These are phyloP conservation scores for Wickerhamomyces kurtzmanii DNA, from an alignment of 805 yeast genomes.

Conservation along the genomic window DNA sequence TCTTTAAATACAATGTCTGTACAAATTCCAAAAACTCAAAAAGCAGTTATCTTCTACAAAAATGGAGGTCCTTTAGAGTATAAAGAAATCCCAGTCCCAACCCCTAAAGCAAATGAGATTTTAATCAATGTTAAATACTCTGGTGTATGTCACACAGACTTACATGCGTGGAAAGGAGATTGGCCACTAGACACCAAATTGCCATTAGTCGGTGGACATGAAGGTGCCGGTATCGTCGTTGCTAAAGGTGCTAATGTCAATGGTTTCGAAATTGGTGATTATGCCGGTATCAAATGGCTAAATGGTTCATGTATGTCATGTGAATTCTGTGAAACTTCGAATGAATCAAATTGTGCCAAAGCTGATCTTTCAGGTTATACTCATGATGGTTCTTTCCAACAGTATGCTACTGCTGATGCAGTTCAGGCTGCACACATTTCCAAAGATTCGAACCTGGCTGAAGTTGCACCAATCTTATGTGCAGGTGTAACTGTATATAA, in stretches of 20 bases:
- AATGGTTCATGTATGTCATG: slow-evolving; percentile 58
- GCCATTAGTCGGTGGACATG: slow-evolving; percentile 66
- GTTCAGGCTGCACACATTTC: slow-evolving; percentile 55
- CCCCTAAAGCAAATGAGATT: slow-evolving; percentile 45
- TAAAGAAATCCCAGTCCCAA: slow-evolving; percentile 45
- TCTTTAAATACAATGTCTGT: no score
- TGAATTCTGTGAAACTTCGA: slow-evolving; percentile 49
- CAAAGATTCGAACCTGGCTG: slow-evolving; percentile 40
- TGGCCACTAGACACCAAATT: slow-evolving; percentile 50
- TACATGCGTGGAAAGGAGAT: slow-evolving; percentile 60
- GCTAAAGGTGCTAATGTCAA: slow-evolving; percentile 50
- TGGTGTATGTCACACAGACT: slow-evolving; percentile 61
- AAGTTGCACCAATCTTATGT: slow-evolving; percentile 54
- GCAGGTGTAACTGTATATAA: slow-evolving; percentile 62
- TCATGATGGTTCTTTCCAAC: slow-evolving; percentile 59
- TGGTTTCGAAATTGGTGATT: slow-evolving; percentile 55
- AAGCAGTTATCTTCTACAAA: slow-evolving; percentile 40
- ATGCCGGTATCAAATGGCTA: slow-evolving; percentile 62
- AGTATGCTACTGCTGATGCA: slow-evolving; percentile 57
- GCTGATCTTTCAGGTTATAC: slow-evolving; percentile 72
- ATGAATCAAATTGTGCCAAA: slow-evolving; percentile 57
- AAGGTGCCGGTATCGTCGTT: slow-evolving; percentile 66
- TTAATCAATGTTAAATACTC: slow-evolving; percentile 50
- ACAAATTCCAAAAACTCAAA: slow-evolving; percentile 35
- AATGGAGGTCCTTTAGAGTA: slow-evolving; percentile 36